phyloP scores from a whole-genome alignment of 148 eudicot species.

The Cornus kousa region DNA sequence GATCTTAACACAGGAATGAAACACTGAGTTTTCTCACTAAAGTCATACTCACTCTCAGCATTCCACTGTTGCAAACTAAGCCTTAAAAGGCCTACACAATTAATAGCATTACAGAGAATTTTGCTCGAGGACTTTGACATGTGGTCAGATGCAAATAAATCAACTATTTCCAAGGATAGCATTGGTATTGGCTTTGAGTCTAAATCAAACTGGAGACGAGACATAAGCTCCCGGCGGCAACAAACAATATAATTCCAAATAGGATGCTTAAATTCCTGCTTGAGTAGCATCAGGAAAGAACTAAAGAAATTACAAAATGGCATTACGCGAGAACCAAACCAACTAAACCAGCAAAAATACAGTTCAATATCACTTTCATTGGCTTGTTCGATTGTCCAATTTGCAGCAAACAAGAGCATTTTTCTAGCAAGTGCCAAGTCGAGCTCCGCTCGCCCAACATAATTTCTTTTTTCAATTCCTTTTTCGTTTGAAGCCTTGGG shows the following conservation, averaged over 20 bases:
- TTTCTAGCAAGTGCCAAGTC: slow-evolving; percentile 33
- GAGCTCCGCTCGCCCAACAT: slow-evolving; percentile 21
- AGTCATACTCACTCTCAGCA: slow-evolving; percentile 34
- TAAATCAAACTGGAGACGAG: slow-evolving; percentile 25
- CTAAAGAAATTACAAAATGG: slow-evolving; percentile 55
- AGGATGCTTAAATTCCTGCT: slow-evolving; percentile 63
- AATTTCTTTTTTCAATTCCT: slow-evolving; percentile 16
- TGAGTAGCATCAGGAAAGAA: slow-evolving; percentile 38
- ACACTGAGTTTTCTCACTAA: slow-evolving; percentile 23
- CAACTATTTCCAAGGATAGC: slow-evolving; percentile 59
- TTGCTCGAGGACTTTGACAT: slow-evolving; percentile 25
- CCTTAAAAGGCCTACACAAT: slow-evolving; percentile 53
- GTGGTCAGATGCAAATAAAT: slow-evolving; percentile 29
- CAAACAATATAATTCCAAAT: slow-evolving; percentile 59
- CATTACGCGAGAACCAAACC: slow-evolving; percentile 63
- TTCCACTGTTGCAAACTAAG: slow-evolving; percentile 71
- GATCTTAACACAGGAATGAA: slow-evolving; percentile 47
- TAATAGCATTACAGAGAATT: slow-evolving; percentile 49
- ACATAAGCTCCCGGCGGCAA: slow-evolving; percentile 41
- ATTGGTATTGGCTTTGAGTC: slow-evolving; percentile 47
- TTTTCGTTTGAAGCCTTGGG: slow-evolving; percentile 33
- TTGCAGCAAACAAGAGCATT: slow-evolving; percentile 69
- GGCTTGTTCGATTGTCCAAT: slow-evolving; percentile 87
- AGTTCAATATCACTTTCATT: slow-evolving; percentile 53
- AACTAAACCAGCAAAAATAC: slow-evolving; percentile 63